Evolutionary conservation across 1,139 yeast genomes (phyloP).

Genomic region (Casaregolazyma suthepensis): DNA sequence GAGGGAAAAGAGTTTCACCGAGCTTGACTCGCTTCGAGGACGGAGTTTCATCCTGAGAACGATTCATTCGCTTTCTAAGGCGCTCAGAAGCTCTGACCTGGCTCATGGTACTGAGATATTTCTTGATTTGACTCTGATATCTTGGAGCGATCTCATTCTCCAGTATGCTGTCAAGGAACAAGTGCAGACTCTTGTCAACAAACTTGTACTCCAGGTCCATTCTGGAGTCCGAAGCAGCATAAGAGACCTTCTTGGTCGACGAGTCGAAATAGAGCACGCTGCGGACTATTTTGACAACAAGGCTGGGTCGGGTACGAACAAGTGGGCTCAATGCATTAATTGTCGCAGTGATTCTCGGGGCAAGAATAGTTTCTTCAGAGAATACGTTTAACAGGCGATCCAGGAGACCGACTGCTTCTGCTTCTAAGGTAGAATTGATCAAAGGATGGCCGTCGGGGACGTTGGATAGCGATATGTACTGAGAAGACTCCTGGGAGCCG

Average conservation of each 20-base stretch:
- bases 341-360: constrained; percentile 25
- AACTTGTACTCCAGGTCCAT: constrained; percentile 30
- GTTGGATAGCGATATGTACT: constrained; percentile 51
- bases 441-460: constrained; percentile 65
- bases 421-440: constrained; percentile 52
- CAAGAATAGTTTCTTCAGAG: constrained; percentile 41
- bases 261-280: constrained; percentile 33
- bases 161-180: constrained; percentile 31
- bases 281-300: constrained; percentile 30
- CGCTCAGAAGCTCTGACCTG: constrained; percentile 28
- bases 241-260: constrained; percentile 18
- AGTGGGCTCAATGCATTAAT: constrained; percentile 34
- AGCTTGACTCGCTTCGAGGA: constrained; percentile 20
- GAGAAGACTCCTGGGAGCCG: constrained; percentile 34
- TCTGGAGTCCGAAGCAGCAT: constrained; percentile 19
- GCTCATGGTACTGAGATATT: constrained; percentile 28
- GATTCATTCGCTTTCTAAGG: constrained; percentile 21
- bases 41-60: constrained; percentile 17
- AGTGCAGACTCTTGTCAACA: constrained; percentile 34
- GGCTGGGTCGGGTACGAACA: constrained; percentile 30
- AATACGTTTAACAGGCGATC: constrained; percentile 58
- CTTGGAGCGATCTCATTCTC: constrained; percentile 26
- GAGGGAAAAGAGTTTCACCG: constrained; percentile 21
- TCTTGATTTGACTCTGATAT: constrained; percentile 25
- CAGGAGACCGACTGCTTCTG: constrained; percentile 65